Evolutionary conservation across 495 filamentous ascomycete genomes (phyloP).

Genomic region (Hypoxylon cercidicola): DNA sequence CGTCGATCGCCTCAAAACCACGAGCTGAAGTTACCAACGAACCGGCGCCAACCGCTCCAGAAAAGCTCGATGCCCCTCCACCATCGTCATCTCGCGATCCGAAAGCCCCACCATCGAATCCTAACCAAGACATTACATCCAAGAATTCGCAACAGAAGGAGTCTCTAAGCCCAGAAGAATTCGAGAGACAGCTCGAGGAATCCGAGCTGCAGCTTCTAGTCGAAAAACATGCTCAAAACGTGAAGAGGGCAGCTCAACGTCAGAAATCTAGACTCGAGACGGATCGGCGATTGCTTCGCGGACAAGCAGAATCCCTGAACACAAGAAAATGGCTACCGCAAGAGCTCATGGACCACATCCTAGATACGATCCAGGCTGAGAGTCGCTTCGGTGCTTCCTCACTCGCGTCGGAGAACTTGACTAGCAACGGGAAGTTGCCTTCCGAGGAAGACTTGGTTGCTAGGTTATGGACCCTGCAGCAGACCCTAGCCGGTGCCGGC

Average conservation of each 20-base stretch:
- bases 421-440: slow-evolving; percentile 53
- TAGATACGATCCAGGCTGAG: slow-evolving; percentile 68
- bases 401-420: slow-evolving; percentile 50
- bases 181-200: slow-evolving; percentile 83
- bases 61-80: slow-evolving; percentile 44
- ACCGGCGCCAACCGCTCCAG: slow-evolving; percentile 27
- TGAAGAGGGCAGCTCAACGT: slow-evolving; percentile 71
- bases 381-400: slow-evolving; percentile 59
- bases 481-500: slow-evolving; percentile 71
- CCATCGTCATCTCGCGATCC: slow-evolving; percentile 43
- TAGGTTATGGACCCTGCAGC: slow-evolving; percentile 82
- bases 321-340: slow-evolving; percentile 80
- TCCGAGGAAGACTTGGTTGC: slow-evolving; percentile 78
- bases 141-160: slow-evolving; percentile 58
- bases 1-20: slow-evolving; percentile 83
- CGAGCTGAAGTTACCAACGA: slow-evolving; percentile 55
- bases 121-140: slow-evolving; percentile 43
- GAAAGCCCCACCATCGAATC: slow-evolving; percentile 48
- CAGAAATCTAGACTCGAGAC: slow-evolving; percentile 79
- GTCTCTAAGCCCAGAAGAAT: slow-evolving; percentile 78
- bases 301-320: slow-evolving; percentile 74
- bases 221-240: slow-evolving; percentile 80
- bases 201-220: slow-evolving; percentile 83
- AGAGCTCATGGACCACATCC: slow-evolving; percentile 79
- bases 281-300: slow-evolving; percentile 78